Percentiles rank a stretch among this genome's conserved stretches.
phyloP scores from a whole-genome alignment of 1,139 yeast genomes.

The Entelexis sorbosivorans region DNA sequence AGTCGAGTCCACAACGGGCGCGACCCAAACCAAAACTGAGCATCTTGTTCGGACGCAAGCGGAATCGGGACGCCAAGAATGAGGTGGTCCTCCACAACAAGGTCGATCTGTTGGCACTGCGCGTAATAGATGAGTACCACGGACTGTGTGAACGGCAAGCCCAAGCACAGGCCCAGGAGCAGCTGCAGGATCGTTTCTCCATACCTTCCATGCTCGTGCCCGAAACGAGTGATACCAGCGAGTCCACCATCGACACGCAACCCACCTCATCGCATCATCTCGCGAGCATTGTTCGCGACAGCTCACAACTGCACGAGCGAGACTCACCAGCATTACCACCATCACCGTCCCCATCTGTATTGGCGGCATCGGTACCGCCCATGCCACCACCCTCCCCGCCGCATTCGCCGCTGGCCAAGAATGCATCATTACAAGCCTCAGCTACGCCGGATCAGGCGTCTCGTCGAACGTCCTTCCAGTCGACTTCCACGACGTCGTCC shows the following conservation, averaged over 20 bases:
- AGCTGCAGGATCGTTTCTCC: not conserved
- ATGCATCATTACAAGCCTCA: not conserved
- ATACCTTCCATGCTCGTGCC: constrained; percentile 1
- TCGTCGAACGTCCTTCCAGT: not conserved
- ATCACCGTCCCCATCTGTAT: not conserved
- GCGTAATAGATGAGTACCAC: constrained; percentile 56
- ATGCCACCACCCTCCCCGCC: not conserved
- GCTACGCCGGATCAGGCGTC: not conserved
- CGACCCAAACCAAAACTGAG: constrained; percentile 10
- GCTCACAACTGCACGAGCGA: not conserved
- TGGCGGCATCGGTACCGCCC: not conserved
- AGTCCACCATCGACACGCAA: not conserved
- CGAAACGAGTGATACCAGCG: not conserved
- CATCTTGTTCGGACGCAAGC: constrained; percentile 8
- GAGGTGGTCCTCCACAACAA: constrained; percentile 22
- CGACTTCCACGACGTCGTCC: not conserved
- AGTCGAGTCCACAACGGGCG: constrained; percentile 20
- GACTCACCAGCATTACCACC: not conserved
- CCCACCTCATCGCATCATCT: not conserved
- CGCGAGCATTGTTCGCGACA: not conserved
- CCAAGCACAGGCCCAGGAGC: not conserved
- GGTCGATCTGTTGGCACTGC: constrained; percentile 63
- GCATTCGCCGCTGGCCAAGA: not conserved
- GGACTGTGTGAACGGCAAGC: not conserved
- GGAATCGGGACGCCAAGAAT: not conserved